phyloP scores from a whole-genome alignment of 345 rosid genomes.

The Moricandia moricandioides region DNA sequence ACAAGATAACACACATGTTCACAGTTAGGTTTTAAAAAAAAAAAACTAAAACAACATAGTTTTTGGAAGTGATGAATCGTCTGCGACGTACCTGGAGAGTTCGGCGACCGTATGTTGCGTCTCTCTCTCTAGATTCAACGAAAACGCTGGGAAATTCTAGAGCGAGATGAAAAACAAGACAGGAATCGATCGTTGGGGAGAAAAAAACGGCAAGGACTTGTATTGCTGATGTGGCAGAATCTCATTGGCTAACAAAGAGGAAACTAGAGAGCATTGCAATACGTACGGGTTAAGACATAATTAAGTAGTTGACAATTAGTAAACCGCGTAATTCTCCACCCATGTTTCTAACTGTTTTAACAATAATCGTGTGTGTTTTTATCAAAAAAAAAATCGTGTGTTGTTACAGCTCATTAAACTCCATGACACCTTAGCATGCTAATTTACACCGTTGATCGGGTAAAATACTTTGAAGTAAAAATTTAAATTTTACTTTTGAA shows the following conservation, averaged over 20 bases:
- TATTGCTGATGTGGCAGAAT: conserved; percentile 17
- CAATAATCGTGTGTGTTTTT: background rate
- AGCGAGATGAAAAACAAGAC: conserved; percentile 8
- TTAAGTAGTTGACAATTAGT: background rate
- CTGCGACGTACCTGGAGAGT: conserved; percentile 25
- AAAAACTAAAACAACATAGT: background rate
- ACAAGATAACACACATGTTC: background rate
- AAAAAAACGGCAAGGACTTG: background rate
- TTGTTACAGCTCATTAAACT: conserved; percentile 4
- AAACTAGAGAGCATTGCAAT: background rate
- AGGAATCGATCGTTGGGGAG: background rate
- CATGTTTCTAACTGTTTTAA: conserved; percentile 8
- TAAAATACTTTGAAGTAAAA: background rate
- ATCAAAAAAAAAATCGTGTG: too few relatives aligned
- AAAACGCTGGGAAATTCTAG: background rate
- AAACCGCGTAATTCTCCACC: conserved; percentile 14
- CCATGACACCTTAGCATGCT: background rate
- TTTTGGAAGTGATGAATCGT: background rate
- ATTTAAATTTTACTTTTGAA: background rate
- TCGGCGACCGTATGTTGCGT: background rate
- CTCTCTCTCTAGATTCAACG: conserved; percentile 1
- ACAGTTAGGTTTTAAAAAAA: background rate
- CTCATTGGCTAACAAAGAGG: background rate
- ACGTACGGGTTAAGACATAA: background rate
- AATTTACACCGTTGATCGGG: background rate